These are phyloP conservation scores for Neltuma alba DNA, from an alignment of 306 rosid genomes.

Conservation along the genomic window DNA sequence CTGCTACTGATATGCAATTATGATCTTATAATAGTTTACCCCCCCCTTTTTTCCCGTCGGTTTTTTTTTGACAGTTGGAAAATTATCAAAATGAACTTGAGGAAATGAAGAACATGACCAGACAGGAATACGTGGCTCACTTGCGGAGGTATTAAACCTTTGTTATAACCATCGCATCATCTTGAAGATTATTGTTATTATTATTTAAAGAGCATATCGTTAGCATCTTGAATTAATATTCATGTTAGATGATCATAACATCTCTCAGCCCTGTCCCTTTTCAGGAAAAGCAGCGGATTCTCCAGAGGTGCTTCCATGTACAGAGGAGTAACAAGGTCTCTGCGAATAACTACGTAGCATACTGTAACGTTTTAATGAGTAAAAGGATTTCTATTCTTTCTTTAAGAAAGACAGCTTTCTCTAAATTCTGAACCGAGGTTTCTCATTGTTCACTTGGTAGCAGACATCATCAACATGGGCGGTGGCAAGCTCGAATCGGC, in stretches of 20 bases:
- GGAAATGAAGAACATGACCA: constrained; percentile 72
- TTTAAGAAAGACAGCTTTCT: neutral
- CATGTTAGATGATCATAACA: neutral
- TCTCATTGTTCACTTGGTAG: constrained; percentile 24
- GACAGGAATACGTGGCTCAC: constrained; percentile 87
- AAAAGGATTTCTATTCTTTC: neutral
- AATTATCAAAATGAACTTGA: constrained; percentile 67
- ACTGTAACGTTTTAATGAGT: neutral
- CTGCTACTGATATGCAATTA: constrained; percentile 25
- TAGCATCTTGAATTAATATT: neutral
- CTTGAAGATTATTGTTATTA: neutral
- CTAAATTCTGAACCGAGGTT: constrained; percentile 23
- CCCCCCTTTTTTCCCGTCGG: neutral
- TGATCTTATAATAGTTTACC: constrained; percentile 3
- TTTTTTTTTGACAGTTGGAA: constrained; percentile 55
- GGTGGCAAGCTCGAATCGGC: constrained; percentile 92
- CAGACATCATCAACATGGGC: constrained; percentile 92
- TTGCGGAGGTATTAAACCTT: constrained; percentile 56
- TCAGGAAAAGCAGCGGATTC: constrained; percentile 91
- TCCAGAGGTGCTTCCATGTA: constrained; percentile 82
- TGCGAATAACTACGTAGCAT: neutral
- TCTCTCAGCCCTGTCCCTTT: neutral
- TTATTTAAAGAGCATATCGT: neutral
- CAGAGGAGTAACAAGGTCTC: constrained; percentile 87
- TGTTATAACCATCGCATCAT: neutral